Evolutionary conservation across 2,329 filamentous ascomycete species (phyloP), one percentile per base, ranked within the genome.

Genomic region (Aspergillus spinulosporus): DNA sequence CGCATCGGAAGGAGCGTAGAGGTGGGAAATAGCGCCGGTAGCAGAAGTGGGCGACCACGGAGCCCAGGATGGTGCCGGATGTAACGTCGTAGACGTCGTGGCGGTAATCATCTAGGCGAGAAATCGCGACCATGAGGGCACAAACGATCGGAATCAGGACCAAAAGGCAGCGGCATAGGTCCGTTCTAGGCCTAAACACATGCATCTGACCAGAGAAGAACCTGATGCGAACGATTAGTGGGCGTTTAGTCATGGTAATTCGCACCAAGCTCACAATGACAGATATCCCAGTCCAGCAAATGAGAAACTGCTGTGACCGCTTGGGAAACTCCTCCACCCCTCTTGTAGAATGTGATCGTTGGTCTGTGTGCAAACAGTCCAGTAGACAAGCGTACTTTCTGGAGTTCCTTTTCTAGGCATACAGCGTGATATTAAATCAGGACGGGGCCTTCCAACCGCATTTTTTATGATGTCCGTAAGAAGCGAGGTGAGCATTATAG

Each of bases 381-480:
- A 75, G 9, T 72, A 68, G 29, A 87, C 80, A 47, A 87, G 73
- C 34, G 74, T 66, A 61, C 85, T 76, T 49, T 74, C 74, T 0
- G 84, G 80, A 0, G 84, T 85, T 5, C 80, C 82, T 11, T 78
- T 71, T 54, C 72, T 76, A 0, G 94, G 92, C 62, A 89, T 87
- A 75, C 94, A 99, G 37, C 94, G 86, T n/a, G 88, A 86, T 42
- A 97, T 84, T 36, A 97, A 78, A 73, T 97, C 93, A 3, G 93
- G 93, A 5, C 93, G 84, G 31, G 92, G 90, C 7, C 90, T 79
- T 6, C 90, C 90, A 28, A 93, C 89, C 7, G 88, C 83, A 69
- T 96, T 96, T 75, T 99, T 99, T 69, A 97, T 82, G 29, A 93
- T 78, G 70, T 97, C 92, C 44, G 94, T 97, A 43, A 97, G 79